Conservation (phyloP, 2,329 filamentous ascomycete genomes). For the Didymella arachidicola region DNA sequence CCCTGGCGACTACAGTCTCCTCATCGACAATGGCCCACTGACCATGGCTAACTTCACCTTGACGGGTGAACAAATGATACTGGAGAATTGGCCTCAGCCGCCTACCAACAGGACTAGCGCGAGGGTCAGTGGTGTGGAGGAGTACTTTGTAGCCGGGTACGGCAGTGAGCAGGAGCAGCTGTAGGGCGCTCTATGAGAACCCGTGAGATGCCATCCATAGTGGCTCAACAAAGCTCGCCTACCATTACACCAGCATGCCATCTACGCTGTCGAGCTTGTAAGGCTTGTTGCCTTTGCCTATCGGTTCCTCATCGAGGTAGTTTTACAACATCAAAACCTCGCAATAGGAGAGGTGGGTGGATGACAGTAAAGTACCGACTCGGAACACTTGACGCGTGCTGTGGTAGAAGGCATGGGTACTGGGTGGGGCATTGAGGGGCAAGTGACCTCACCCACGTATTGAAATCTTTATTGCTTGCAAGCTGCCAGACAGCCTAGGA, state of each 20-base stretch:
- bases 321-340: neutral
- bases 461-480: too few species aligned
- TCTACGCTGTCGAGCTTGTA: neutral
- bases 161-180: slow-evolving; percentile 25
- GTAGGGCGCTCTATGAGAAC: neutral
- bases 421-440: too few species aligned
- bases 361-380: neutral
- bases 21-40: slow-evolving; percentile 33
- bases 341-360: neutral
- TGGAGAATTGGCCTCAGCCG: slow-evolving; percentile 43
- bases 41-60: slow-evolving; percentile 34
- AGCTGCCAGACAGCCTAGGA: too few species aligned
- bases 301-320: neutral
- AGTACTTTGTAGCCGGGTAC: slow-evolving; percentile 36
- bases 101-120: slow-evolving; percentile 32
- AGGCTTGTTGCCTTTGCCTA: neutral
- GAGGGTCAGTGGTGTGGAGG: slow-evolving; percentile 27
- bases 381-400: neutral
- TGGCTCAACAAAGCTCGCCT: too few species aligned
- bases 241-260: too few species aligned
- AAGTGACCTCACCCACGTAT: too few species aligned
- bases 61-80: slow-evolving; percentile 30
- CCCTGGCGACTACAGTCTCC: slow-evolving; percentile 58
- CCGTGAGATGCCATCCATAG: too few species aligned
- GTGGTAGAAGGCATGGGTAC: too few species aligned